phyloP scores from a whole-genome alignment of 139 green algal genomes.

The Chlorella vulgaris region DNA sequence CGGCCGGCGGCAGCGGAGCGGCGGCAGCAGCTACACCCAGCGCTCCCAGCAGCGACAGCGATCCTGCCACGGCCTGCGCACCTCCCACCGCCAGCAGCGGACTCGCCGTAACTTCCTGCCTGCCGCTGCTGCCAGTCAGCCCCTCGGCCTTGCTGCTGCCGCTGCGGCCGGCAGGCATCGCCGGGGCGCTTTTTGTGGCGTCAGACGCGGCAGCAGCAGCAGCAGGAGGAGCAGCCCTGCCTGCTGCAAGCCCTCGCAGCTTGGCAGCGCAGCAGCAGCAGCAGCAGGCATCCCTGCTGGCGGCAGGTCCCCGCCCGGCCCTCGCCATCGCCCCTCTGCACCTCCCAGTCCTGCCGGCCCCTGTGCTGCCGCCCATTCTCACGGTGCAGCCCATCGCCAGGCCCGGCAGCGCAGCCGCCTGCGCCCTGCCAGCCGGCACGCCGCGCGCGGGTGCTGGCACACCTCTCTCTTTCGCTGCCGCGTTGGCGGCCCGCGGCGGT shows the following conservation, averaged over 20 bases:
- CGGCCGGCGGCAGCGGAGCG: neutral
- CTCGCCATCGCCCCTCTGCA: neutral
- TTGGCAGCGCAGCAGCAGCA: neutral
- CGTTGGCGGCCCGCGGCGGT: neutral
- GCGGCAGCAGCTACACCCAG: neutral
- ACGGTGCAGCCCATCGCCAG: constrained; percentile 1
- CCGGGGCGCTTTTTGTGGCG: neutral
- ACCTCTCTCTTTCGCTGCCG: neutral
- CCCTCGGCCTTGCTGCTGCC: neutral
- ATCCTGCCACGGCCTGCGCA: neutral
- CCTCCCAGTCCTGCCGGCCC: neutral
- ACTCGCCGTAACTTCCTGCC: neutral
- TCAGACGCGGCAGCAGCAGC: neutral
- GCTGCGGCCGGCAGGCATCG: too few relatives aligned
- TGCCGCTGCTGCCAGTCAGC: neutral
- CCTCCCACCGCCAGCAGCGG: neutral
- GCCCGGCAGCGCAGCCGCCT: neutral
- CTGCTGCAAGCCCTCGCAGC: neutral
- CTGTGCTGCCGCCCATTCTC: constrained; percentile 3
- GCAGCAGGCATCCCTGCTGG: neutral
- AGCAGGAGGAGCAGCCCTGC: too few relatives aligned
- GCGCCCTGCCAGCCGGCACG: neutral
- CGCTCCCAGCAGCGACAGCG: constrained; percentile 2
- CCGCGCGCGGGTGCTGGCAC: neutral
- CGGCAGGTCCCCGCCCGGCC: neutral